phyloP scores from a whole-genome alignment of 1,139 yeast genomes.

The Saccharomycopsis hybrid region DNA sequence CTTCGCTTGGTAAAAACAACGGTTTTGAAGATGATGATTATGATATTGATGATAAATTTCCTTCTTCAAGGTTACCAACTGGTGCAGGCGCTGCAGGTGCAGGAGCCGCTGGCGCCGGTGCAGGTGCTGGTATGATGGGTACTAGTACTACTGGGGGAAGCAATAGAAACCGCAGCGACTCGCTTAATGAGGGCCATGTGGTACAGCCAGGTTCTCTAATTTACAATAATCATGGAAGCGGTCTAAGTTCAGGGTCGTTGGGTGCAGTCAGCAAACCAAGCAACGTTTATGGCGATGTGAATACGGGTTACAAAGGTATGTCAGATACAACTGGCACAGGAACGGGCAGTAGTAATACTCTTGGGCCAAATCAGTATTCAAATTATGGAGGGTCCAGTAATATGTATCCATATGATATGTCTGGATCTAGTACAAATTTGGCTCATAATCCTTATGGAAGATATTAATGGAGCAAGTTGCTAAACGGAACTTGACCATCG shows the following conservation, averaged over 20 bases:
- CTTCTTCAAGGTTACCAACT: conserved; percentile 10
- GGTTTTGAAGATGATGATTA: conserved; percentile 14
- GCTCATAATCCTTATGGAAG: background rate
- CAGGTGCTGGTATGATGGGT: too few relatives aligned
- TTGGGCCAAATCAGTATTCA: background rate
- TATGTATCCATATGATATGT: background rate
- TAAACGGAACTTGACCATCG: too few relatives aligned
- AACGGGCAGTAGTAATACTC: background rate
- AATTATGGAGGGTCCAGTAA: background rate
- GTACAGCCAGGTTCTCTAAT: conserved; percentile 21
- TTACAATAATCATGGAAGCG: conserved; percentile 11
- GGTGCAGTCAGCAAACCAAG: conserved; percentile 1
- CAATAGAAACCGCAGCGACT: conserved; percentile 4
- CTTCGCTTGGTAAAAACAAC: conserved; percentile 1
- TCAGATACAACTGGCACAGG: background rate
- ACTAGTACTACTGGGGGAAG: background rate
- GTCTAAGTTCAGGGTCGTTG: conserved; percentile 3
- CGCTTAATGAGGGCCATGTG: conserved; percentile 5
- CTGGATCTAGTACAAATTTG: background rate
- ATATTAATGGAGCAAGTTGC: too few relatives aligned
- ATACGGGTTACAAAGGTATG: conserved; percentile 18
- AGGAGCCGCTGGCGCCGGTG: too few relatives aligned
- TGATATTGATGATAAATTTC: conserved; percentile 12
- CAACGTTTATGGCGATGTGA: background rate
- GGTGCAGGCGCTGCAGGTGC: background rate